Evolutionary conservation across 2,329 filamentous ascomycete genomes (phyloP).

Genomic region (Hypoxylon sp.): DNA sequence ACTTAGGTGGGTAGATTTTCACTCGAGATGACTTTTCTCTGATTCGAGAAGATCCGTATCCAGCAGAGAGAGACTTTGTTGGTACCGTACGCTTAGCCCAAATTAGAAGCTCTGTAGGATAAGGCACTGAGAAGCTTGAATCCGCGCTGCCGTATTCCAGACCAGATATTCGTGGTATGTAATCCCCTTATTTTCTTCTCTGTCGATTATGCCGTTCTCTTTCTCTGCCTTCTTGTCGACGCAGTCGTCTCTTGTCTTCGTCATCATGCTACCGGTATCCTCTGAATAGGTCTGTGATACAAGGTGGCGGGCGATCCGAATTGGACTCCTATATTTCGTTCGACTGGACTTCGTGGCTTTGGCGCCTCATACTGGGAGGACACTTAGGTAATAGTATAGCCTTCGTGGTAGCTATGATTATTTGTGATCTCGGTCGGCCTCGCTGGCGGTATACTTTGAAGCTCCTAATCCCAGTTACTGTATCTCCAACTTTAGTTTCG

Average conservation of each 20-base stretch:
- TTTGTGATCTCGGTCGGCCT: background rate
- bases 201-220: background rate
- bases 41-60: background rate
- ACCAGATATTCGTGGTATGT: background rate
- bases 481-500: background rate
- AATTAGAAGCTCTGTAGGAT: background rate
- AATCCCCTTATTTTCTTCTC: background rate
- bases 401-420: background rate
- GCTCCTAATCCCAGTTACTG: background rate
- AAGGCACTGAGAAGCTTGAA: background rate
- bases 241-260: background rate
- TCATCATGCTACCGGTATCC: background rate
- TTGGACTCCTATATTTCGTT: background rate
- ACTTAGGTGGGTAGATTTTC: background rate
- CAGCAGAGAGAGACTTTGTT: background rate
- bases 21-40: background rate
- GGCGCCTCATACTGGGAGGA: background rate
- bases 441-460: background rate
- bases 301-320: background rate
- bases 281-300: background rate
- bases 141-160: background rate
- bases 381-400: background rate
- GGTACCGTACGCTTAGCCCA: background rate
- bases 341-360: background rate
- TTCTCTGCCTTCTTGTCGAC: background rate